Base-by-base conservation (phyloP, 371 early-diverging fungal genomes). In the Syncephalis plumigaleata region DNA sequence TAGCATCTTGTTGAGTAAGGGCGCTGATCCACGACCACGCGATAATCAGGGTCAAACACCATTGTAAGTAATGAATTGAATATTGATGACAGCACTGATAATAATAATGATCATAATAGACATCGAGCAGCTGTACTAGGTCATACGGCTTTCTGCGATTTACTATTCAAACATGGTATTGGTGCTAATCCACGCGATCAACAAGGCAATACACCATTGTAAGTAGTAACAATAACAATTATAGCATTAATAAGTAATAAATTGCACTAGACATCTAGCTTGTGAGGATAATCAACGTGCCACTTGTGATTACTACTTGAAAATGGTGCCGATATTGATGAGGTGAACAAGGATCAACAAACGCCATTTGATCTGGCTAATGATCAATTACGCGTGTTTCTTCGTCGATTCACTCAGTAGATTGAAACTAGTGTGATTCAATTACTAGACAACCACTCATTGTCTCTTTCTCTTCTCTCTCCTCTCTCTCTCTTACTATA, bases 211-310 rank as follows among this genome's bases (percentile, higher is more conserved):
- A 48, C 42, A 2, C 42, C 49, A 15, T 42, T 48, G 49, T 48
- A 42, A 42, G 17, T 39, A 22, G 17, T 15, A 45, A 11, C 11
- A 5, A 23, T 23, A 18, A 24, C 8, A 23, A 9, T 45, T 26
- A 23, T 9, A 11, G 9, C 9, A 5, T 8, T 17, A 31, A 31
- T 11, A 7, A 31, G 11, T 31, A 31, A 7, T 31, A 31, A 7
- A 31, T 31, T 18, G 2, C 11, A 39, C 18, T 22, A 49, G 50
- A 42, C 53, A 53, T 53, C 36, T 48, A 9, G 53, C 48, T 9
- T 53, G 53, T 25, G 53, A 53, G 44, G 53, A 53, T 24, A 44
- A 44, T 5, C 40, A 44, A 23, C 43, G 39, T 15, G 44, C 47
- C 13, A 31, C 23, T 20, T 24, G 21, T 13, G 27, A 44, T 9